These are phyloP conservation scores for Aspergillus tanneri DNA, from an alignment of 2,329 filamentous ascomycete species.

Conservation along the genomic window DNA sequence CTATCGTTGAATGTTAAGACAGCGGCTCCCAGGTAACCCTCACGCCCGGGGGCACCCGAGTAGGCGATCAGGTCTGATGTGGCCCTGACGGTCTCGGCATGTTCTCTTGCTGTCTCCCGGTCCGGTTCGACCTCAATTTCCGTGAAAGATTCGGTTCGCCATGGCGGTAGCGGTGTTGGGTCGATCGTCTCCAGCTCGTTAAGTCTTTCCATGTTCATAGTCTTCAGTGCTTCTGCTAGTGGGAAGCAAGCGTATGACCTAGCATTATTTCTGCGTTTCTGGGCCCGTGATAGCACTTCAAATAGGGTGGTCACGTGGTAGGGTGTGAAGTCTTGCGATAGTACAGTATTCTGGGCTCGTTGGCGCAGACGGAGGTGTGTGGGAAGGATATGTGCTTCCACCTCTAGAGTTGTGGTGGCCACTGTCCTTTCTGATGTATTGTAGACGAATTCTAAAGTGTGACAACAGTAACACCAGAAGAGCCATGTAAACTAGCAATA, in stretches of 20 bases:
- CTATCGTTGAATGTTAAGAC: too few species aligned
- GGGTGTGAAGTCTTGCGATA: conserved; percentile 14
- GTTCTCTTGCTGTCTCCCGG: conserved; percentile 20
- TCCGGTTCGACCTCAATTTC: conserved; percentile 24
- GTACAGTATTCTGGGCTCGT: conserved; percentile 9
- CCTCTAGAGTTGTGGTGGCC: conserved; percentile 17
- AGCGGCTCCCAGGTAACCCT: too few species aligned
- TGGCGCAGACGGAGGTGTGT: conserved; percentile 13
- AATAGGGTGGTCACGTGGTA: conserved; percentile 16
- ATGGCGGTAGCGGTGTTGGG: conserved; percentile 20
- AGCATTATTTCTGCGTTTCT: conserved; percentile 5
- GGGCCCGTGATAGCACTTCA: conserved; percentile 8
- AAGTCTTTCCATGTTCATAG: conserved; percentile 16
- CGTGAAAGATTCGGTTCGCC: conserved; percentile 18
- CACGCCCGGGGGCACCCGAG: too few species aligned
- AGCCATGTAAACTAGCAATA: too few species aligned
- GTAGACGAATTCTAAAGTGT: conserved; percentile 22
- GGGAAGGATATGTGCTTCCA: conserved; percentile 20
- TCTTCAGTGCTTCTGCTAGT: conserved; percentile 22
- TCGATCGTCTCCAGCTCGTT: conserved; percentile 27
- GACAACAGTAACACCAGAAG: conserved; percentile 18
- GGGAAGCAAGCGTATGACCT: conserved; percentile 18
- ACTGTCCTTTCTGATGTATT: too few species aligned
- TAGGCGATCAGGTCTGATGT: too few species aligned
- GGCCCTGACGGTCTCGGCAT: conserved; percentile 14